These are phyloP conservation scores for Mortierella sp. DNA, from an alignment of 371 early-diverging fungal species.

Conservation along the genomic window DNA sequence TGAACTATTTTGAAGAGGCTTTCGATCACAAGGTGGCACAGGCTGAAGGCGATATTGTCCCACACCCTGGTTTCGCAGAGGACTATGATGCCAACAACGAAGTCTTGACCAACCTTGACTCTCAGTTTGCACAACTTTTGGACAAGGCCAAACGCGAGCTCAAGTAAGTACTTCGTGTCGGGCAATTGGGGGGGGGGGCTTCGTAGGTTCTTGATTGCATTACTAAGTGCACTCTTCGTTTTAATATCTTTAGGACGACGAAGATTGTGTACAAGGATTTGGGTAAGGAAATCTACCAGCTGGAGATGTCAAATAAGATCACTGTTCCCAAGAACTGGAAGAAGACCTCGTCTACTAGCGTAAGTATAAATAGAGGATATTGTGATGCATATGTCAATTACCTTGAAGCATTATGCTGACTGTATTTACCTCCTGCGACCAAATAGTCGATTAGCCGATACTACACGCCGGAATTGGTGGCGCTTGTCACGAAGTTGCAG, in stretches of 20 bases:
- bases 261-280: conserved; percentile 86
- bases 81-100: conserved; percentile 80
- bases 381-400: not conserved
- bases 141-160: conserved; percentile 71
- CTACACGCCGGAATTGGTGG: conserved; percentile 80
- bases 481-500: conserved; percentile 78
- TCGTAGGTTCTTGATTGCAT: not conserved
- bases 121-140: conserved; percentile 76
- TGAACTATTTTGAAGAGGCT: conserved; percentile 76
- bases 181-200: not conserved
- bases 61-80: conserved; percentile 80
- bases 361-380: conserved; percentile 40
- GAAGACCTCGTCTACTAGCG: conserved; percentile 84
- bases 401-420: not conserved
- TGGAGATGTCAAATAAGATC: conserved; percentile 89
- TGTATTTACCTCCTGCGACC: not conserved
- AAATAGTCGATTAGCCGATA: conserved; percentile 87
- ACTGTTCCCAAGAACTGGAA: conserved; percentile 88
- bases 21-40: conserved; percentile 81
- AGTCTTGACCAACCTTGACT: conserved; percentile 69
- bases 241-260: conserved; percentile 55
- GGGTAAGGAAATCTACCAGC: conserved; percentile 96
- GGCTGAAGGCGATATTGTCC: conserved; percentile 79
- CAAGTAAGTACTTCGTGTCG: conserved; percentile 55
- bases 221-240: not conserved